Percentiles rank a stretch among this genome's conserved stretches.
These are phyloP conservation scores for Rhamnella rubrinervis DNA, from an alignment of 331 rosid genomes.

Conservation along the genomic window DNA sequence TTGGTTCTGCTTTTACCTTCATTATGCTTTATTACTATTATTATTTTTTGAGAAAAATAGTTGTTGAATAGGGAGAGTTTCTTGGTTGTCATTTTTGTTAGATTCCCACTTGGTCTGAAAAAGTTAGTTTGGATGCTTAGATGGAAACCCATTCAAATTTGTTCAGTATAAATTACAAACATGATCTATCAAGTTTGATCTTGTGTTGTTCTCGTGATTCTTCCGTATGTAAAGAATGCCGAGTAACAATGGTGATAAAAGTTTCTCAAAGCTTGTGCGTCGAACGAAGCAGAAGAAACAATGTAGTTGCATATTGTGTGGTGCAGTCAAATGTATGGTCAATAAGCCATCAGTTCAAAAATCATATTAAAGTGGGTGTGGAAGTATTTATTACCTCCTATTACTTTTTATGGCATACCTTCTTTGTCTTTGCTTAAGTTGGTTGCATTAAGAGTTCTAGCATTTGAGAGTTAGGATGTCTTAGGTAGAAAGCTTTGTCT, in stretches of 20 bases:
- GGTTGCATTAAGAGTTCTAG: neutral
- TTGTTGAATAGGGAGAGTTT: constrained; percentile 13
- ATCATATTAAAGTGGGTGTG: no score
- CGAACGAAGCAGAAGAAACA: neutral
- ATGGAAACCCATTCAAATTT: neutral
- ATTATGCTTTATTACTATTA: neutral
- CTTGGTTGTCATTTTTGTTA: neutral
- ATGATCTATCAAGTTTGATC: neutral
- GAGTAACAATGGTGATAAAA: neutral
- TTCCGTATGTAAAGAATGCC: neutral
- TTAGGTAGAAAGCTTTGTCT: neutral
- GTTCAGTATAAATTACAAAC: neutral
- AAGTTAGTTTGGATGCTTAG: neutral
- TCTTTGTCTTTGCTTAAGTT: neutral
- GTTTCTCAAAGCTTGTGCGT: neutral
- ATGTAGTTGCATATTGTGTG: constrained; percentile 1
- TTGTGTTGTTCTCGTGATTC: neutral
- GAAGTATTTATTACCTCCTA: no score
- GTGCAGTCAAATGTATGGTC: neutral
- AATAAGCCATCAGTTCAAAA: neutral
- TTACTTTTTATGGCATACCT: neutral
- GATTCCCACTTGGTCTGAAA: neutral
- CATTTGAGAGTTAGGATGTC: neutral
- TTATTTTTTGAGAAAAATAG: constrained; percentile 3
- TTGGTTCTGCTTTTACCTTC: neutral